These are phyloP conservation scores for Inga leiocalycina DNA, from an alignment of 306 rosid genomes.

Conservation along the genomic window DNA sequence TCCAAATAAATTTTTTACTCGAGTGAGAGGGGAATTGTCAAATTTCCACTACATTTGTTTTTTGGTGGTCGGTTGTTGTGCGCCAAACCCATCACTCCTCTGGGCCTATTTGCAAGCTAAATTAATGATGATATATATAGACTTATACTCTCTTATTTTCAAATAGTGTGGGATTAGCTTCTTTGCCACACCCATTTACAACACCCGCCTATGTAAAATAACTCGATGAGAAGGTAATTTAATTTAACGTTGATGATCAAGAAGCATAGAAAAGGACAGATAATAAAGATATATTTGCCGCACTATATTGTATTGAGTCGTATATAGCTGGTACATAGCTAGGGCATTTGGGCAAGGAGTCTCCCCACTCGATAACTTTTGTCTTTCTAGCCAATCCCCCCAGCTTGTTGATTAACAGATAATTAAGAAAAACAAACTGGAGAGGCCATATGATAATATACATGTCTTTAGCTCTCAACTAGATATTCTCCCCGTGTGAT, in stretches of 20 bases:
- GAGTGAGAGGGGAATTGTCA: no score
- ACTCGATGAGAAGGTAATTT: conserved; percentile 8
- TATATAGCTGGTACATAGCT: no score
- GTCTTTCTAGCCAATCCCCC: not conserved
- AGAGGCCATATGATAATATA: conserved; percentile 11
- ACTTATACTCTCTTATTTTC: no score
- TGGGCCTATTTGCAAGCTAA: no score
- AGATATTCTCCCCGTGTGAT: no score
- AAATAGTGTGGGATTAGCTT: no score
- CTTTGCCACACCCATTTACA: no score
- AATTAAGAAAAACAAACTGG: conserved; percentile 6
- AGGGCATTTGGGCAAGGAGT: not conserved
- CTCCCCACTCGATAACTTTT: not conserved
- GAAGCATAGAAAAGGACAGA: conserved; percentile 13
- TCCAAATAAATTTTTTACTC: no score
- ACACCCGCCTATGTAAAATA: not conserved
- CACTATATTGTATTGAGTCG: not conserved
- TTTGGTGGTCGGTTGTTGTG: no score
- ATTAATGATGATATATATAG: no score
- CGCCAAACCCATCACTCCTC: no score
- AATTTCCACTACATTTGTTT: no score
- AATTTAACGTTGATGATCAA: not conserved
- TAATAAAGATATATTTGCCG: not conserved
- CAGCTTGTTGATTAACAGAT: not conserved
- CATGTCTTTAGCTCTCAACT: not conserved